Percentiles rank a stretch among this genome's conserved stretches.
Conservation (phyloP, 2,329 filamentous ascomycete species). For the Cytospora piceicola region DNA sequence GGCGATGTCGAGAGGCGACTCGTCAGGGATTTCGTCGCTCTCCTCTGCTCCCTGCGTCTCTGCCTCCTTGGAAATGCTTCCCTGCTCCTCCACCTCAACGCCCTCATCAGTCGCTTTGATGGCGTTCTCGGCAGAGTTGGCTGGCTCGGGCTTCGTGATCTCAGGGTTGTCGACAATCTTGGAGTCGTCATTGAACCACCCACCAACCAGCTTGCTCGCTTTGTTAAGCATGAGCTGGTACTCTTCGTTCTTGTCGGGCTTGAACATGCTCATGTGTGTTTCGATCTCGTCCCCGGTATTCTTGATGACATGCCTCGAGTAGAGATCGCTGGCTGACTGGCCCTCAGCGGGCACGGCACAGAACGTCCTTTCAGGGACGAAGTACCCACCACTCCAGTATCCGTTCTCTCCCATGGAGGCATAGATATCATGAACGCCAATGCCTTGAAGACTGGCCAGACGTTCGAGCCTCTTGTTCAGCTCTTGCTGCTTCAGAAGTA, state of each 20-base stretch:
- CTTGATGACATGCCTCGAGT: conserved; percentile 63
- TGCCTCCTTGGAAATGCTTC: conserved; percentile 26
- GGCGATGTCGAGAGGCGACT: conserved; percentile 58
- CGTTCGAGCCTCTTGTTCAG: conserved; percentile 68
- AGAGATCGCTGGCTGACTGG: conserved; percentile 46
- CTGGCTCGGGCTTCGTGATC: conserved; percentile 34
- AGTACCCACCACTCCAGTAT: conserved; percentile 62
- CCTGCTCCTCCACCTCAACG: conserved; percentile 28
- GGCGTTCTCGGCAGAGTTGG: conserved; percentile 35
- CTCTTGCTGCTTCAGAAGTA: conserved; percentile 74
- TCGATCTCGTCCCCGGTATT: conserved; percentile 70
- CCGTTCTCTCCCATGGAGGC: conserved; percentile 75
- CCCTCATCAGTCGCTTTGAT: conserved; percentile 35
- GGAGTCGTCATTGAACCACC: conserved; percentile 58
- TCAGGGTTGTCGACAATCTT: conserved; percentile 49
- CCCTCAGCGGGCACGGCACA: conserved; percentile 65
- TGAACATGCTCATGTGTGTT: conserved; percentile 72
- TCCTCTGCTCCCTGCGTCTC: conserved; percentile 39
- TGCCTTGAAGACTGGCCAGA: conserved; percentile 61
- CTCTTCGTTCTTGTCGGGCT: conserved; percentile 61
- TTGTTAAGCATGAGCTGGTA: conserved; percentile 67
- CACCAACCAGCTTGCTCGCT: conserved; percentile 59
- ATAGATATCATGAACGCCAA: conserved; percentile 78
- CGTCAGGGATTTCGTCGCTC: conserved; percentile 43
- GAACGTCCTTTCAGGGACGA: conserved; percentile 74